Evolutionary conservation across 345 rosid species (phyloP), one percentile per base, ranked within the genome.

Genomic region (Adansonia digitata): DNA sequence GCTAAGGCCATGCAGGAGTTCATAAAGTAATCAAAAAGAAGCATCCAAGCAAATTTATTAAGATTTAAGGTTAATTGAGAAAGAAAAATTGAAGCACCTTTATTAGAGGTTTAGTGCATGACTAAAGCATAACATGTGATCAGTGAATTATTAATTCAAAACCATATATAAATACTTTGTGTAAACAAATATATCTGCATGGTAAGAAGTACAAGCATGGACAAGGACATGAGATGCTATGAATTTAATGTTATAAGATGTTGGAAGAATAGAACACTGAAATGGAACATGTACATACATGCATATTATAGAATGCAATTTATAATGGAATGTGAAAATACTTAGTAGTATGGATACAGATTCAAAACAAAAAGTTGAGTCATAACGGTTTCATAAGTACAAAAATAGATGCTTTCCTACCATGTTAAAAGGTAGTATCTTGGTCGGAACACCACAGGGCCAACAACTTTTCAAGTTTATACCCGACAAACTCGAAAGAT

Each of bases 1-100:
- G 48, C 18, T 43, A n/a, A 57, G 72, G 42, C 40, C 26, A 43
- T 27, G 20, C 14, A 59, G 51, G 37, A 60, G 76, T 73, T 63
- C 37, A 49, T 48, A 35, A 74, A 63, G 34, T 74, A 31, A 72
- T 37, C 8, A 20, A 13, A 34, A 18, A 18, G 43, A 71, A 27
- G n/a, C n/a, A n/a, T n/a, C n/a, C 24, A 70, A 31, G 63, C 15
- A 66, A 73, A 35, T 26, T 55, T 63, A 63, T 53, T 63, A 39
- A 57, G 26, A 43, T 15, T 49, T 52, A 40, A 40, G 51, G 12
- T 68, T 68, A 48, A 34, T 57, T 57, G 35, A 56, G n/a, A 62
- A 62, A 31, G 14, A 37, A 65, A 63, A 10, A 74, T 31, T 26
- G n/a, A 67, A 67, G 53, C 37, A 39, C 40, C 40, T 65, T 42